Percentiles rank a stretch among this genome's conserved stretches.
phyloP scores from a whole-genome alignment of 2,329 filamentous ascomycete genomes.

The Aureobasidium subglaciale region DNA sequence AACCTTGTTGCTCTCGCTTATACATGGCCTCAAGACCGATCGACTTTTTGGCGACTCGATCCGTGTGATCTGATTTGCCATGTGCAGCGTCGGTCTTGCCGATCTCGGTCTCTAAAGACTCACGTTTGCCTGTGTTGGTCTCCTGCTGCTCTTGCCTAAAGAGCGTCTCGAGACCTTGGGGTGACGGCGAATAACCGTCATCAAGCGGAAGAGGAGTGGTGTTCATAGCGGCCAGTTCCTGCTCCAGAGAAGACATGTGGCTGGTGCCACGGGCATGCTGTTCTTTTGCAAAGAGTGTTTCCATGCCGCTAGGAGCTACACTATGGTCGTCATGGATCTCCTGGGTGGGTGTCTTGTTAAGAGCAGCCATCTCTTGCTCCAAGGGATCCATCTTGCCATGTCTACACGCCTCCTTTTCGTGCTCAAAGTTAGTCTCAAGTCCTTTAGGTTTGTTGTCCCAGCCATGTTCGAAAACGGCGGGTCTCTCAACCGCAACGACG shows the following conservation, averaged over 20 bases:
- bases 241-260: slow-evolving; percentile 17
- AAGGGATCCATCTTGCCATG: slow-evolving; percentile 14
- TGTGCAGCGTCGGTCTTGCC: neutral
- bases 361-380: slow-evolving; percentile 18
- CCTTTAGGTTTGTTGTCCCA: slow-evolving; percentile 5
- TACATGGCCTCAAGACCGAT: slow-evolving; percentile 46
- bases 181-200: slow-evolving; percentile 6
- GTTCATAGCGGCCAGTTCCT: slow-evolving; percentile 15
- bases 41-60: slow-evolving; percentile 22
- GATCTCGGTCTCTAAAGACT: slow-evolving; percentile 14
- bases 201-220: neutral
- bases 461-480: slow-evolving; percentile 7
- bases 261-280: neutral
- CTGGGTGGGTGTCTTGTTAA: slow-evolving; percentile 2
- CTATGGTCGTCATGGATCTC: slow-evolving; percentile 12
- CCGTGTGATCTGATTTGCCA: neutral
- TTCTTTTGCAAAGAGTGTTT: slow-evolving; percentile 44
- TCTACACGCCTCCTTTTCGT: slow-evolving; percentile 1
- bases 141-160: slow-evolving; percentile 13
- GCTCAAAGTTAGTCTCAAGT: slow-evolving; percentile 6
- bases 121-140: neutral
- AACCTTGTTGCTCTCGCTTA: slow-evolving; percentile 32
- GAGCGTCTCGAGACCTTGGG: slow-evolving; percentile 16
- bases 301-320: slow-evolving; percentile 38
- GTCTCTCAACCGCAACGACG: neutral